phyloP scores from a whole-genome alignment of 2,329 filamentous ascomycete species.

The Calonectria honghensis region DNA sequence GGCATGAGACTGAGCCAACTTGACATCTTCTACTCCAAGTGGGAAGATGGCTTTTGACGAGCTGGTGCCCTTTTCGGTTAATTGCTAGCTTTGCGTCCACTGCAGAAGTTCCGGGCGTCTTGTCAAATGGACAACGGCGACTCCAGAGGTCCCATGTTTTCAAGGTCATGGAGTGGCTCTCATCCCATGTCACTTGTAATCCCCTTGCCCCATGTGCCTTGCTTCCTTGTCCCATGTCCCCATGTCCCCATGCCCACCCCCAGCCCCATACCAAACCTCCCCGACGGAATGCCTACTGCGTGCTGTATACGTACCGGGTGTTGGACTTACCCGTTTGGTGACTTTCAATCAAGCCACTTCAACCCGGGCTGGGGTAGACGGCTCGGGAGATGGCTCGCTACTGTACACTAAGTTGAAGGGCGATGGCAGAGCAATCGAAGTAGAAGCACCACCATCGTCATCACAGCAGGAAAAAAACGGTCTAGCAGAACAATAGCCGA shows the following conservation, averaged over 20 bases:
- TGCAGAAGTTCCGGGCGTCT: constrained; percentile 28
- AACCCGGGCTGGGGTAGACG: constrained; percentile 8
- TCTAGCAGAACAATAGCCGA: constrained; percentile 41
- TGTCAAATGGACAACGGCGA: constrained; percentile 14
- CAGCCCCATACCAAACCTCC: constrained; percentile 31
- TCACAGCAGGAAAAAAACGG: not conserved
- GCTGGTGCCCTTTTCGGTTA: constrained; percentile 25
- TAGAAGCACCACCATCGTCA: constrained; percentile 24
- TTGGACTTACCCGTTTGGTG: constrained; percentile 21
- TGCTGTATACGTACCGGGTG: constrained; percentile 20
- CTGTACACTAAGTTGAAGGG: constrained; percentile 19
- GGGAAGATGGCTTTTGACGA: constrained; percentile 15
- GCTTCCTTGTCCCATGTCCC: constrained; percentile 28
- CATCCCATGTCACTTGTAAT: constrained; percentile 33
- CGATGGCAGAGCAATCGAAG: constrained; percentile 9
- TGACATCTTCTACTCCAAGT: constrained; percentile 25
- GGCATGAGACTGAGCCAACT: constrained; percentile 29
- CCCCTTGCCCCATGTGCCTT: constrained; percentile 21
- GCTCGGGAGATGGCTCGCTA: constrained; percentile 18
- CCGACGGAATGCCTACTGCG: constrained; percentile 16
- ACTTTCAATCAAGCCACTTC: constrained; percentile 20
- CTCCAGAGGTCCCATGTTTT: constrained; percentile 29
- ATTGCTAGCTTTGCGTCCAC: constrained; percentile 9
- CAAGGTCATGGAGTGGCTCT: constrained; percentile 19
- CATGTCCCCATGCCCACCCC: constrained; percentile 23